These are phyloP conservation scores for Xanthoconium stramineum DNA, from an alignment of 768 basidiomycete genomes.

Conservation along the genomic window DNA sequence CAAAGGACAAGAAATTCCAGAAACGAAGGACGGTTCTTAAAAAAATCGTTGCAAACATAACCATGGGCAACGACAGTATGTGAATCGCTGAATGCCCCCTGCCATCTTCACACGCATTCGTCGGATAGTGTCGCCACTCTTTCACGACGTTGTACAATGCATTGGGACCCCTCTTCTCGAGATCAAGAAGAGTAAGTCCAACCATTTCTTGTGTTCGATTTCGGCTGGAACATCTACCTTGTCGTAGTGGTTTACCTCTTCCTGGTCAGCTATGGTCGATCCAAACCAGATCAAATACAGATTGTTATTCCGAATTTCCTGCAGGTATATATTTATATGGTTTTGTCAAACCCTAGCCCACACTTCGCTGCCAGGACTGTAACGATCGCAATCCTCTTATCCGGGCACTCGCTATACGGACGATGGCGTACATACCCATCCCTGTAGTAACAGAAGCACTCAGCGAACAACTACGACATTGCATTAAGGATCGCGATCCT, in stretches of 20 bases:
- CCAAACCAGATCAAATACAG: constrained; percentile 91
- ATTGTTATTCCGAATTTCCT: constrained; percentile 89
- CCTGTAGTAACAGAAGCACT: constrained; percentile 83
- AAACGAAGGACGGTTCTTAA: constrained; percentile 94
- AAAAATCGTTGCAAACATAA: constrained; percentile 98
- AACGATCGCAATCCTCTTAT: constrained; percentile 95
- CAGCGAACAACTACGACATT: constrained; percentile 87
- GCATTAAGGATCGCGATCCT: constrained; percentile 90
- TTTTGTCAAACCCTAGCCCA: constrained; percentile 12
- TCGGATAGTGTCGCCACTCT: constrained; percentile 81
- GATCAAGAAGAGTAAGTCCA: constrained; percentile 94
- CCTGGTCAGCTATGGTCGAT: constrained; percentile 93
- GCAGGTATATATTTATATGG: constrained; percentile 49
- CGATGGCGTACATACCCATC: constrained; percentile 98
- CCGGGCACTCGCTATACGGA: constrained; percentile 94
- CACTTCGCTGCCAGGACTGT: constrained; percentile 65
- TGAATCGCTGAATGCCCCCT: constrained; percentile 21
- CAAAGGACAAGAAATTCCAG: constrained; percentile 94
- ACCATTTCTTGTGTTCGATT: background rate
- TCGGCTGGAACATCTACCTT: background rate
- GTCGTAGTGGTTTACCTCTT: constrained; percentile 92
- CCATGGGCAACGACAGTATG: constrained; percentile 99
- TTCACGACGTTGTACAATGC: constrained; percentile 94
- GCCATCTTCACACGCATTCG: constrained; percentile 20
- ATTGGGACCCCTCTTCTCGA: constrained; percentile 93